Percentiles rank a stretch among this genome's conserved stretches.
These are phyloP conservation scores for Dictyostelium firmibasis DNA, from an alignment of 78 protist species.

Conservation along the genomic window DNA sequence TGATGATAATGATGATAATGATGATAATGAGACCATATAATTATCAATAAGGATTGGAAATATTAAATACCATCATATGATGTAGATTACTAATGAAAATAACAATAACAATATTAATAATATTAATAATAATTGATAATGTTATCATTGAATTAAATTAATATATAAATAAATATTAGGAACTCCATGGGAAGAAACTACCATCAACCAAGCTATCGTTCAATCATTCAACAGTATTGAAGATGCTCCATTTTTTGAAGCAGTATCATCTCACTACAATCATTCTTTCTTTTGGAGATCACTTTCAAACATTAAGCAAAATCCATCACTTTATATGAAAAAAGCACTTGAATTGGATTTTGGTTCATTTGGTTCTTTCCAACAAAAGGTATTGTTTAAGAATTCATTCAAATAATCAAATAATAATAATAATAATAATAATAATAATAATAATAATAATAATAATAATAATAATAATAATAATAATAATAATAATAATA, in stretches of 20 bases:
- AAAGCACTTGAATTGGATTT: slow-evolving; percentile 64
- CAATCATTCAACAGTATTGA: slow-evolving; percentile 33
- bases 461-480: background rate
- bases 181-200: slow-evolving; percentile 49
- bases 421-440: no score
- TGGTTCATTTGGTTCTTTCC: slow-evolving; percentile 40
- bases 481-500: background rate
- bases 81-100: no score
- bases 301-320: slow-evolving; percentile 5
- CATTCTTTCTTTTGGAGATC: slow-evolving; percentile 70
- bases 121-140: no score
- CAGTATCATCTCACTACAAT: slow-evolving; percentile 62
- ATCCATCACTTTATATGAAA: slow-evolving; percentile 3
- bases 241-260: slow-evolving; percentile 68
- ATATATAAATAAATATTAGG: background rate
- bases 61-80: no score
- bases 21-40: no score
- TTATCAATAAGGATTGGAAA: no score
- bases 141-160: background rate
- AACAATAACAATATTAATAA: no score
- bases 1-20: no score
- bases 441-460: background rate
- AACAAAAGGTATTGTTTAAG: slow-evolving; percentile 10
- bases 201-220: slow-evolving; percentile 35
- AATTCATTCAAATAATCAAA: no score